Base-by-base conservation (phyloP, 192 early-diverging fungal genomes). In the Linnemannia exigua region DNA sequence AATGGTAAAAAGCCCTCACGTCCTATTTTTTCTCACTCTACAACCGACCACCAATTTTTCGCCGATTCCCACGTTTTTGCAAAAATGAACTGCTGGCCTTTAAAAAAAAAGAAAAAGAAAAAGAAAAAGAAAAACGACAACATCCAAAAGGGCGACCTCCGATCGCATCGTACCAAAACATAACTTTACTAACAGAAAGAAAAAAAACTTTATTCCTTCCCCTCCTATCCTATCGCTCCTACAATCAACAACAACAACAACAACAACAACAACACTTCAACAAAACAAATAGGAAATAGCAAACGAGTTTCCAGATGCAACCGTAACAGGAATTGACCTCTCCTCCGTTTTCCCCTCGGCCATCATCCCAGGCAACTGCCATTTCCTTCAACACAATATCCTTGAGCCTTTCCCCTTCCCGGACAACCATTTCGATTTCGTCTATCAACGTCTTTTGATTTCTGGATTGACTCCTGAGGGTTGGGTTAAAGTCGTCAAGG, bases 311-410 rank as follows among this genome's bases (percentile, higher is more conserved):
- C 89, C 89, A 19, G 74, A 79, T n/a, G 80, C 87, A 3, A 77
- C 37, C 14, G 84, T 92, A 58, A 71, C 84, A 61, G 91, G 90
- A 5, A 72, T 90, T 19, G 91, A 92, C 54, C 90, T 91, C 31
- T 79, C 85, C 6, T 19, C 80, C 2, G 79, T 89, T 17, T 89
- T 82, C 47, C 79, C 88, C 1, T 33, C 72, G 9, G 79, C 74
- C 36, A 88, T 81, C 67, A 89, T 87, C 51, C 88, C 88, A 2
- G 36, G n/a, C 33, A 88, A 88, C 22, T 75, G 79, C 28, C 51
- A 54, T 4, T 88, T 88, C 61, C 20, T 82, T 12, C 70, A 74
- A 51, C 69, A 81, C 25, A 71, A 88, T 51, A 63, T 88, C 47
- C 68, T 72, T 9, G 20, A 85, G 16, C 63, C 54, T 1, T 70